Percentiles rank a stretch among this genome's conserved stretches.
Conservation (phyloP, 1,284 basidiomycete genomes). For the Exsudoporus floridanus region DNA sequence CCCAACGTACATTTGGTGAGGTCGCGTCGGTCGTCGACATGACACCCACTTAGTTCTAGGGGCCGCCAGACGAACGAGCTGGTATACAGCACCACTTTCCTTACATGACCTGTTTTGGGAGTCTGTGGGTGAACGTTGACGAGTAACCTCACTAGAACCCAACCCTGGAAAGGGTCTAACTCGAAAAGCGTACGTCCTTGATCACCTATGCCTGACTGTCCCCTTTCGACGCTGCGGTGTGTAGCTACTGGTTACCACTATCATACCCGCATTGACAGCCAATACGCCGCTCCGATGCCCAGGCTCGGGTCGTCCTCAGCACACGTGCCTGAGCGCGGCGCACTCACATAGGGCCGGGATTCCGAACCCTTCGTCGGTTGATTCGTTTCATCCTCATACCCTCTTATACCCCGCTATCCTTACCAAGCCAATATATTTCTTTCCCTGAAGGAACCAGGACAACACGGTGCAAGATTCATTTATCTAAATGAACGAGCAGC, state of each 20-base stretch:
- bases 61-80: conserved; percentile 2
- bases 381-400: conserved; percentile 20
- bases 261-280: not conserved
- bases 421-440: not conserved
- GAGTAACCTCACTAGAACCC: not conserved
- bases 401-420: not conserved
- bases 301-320: conserved; percentile 1
- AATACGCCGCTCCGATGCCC: conserved; percentile 1
- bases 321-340: conserved; percentile 21
- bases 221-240: conserved; percentile 2
- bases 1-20: not conserved
- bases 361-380: not conserved
- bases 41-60: not conserved
- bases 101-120: conserved; percentile 9
- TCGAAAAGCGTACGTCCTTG: not conserved
- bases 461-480: not conserved
- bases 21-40: not conserved
- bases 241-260: not conserved
- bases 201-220: not conserved
- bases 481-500: conserved; percentile 10
- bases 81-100: too few species aligned
- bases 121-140: conserved; percentile 4
- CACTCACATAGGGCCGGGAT: not conserved
- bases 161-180: conserved; percentile 16
- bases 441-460: conserved; percentile 14